Base-by-base conservation (phyloP, 768 basidiomycete species). In the Mycena filopes region DNA sequence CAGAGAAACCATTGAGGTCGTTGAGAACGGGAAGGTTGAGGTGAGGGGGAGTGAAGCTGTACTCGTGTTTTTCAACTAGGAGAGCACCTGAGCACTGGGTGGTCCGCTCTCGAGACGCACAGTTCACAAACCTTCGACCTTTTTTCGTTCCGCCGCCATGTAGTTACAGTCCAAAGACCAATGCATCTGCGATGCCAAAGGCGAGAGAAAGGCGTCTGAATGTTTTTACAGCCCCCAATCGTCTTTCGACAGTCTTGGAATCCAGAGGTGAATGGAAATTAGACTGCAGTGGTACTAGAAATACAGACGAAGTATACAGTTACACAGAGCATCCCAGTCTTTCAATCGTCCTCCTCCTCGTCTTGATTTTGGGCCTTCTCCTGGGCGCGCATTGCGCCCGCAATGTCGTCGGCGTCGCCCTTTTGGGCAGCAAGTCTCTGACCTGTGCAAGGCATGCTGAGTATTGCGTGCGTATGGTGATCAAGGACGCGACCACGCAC, bases 301-400 rank as follows among this genome's bases (percentile, higher is more conserved):
- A 65, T 65, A 69, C 59, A 69, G 45, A 41, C 40, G 20, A 28
- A 15, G 23, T 33, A 62, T 68, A 68, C 54, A 65, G 15, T 63
- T 68, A 63, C 57, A 68, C 33, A 26, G 21, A n/a, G 43, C 29
- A 31, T 55, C 40, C 23, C 31, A 41, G 40, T 18, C 8, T 28
- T 61, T 80, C 76, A 86, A 65, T 89, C 87, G 61, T 91, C 90
- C 73, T 90, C 89, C 18, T 80, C 72, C 54, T 86, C 88, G 29
- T 85, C 83, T 6, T 76, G 80, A 57, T 85, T 84, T 61, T 85
- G 85, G 41, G 81, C 82, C 62, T 80, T 79, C 72, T 89, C 88
- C 72, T 93, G 86, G 1, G 92, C 93, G 41, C 86, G 90, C 89
- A 95, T 93, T 33, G 93, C 92, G 33, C 92, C 93, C 23, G 94